phyloP scores from a whole-genome alignment of 2,329 filamentous ascomycete species.

The Parastagonospora nodorum region DNA sequence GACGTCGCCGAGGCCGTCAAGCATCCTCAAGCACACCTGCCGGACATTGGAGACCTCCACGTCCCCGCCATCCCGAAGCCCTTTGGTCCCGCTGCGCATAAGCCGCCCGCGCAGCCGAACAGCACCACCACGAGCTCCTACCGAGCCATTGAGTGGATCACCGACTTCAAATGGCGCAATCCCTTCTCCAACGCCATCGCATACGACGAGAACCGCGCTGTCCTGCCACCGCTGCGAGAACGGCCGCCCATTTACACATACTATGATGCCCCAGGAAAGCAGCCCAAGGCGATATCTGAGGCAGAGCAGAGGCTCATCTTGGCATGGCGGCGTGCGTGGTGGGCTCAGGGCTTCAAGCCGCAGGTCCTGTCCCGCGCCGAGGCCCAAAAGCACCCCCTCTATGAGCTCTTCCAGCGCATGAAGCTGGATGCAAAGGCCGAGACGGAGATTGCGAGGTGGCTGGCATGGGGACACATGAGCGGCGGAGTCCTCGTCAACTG shows the following conservation, averaged over 20 bases:
- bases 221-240: constrained; percentile 75
- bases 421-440: constrained; percentile 40
- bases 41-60: constrained; percentile 36
- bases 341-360: constrained; percentile 89
- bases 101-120: constrained; percentile 76
- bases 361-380: constrained; percentile 79
- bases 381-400: constrained; percentile 81
- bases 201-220: constrained; percentile 79
- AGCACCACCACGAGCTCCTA: constrained; percentile 63
- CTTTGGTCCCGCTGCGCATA: constrained; percentile 72
- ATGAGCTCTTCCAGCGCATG: constrained; percentile 67
- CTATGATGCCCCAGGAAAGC: constrained; percentile 72
- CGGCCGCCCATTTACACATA: constrained; percentile 87
- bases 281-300: constrained; percentile 67
- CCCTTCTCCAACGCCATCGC: constrained; percentile 83
- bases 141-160: constrained; percentile 82
- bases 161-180: constrained; percentile 86
- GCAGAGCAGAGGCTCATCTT: constrained; percentile 80
- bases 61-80: constrained; percentile 58
- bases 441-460: constrained; percentile 78
- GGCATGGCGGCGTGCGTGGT: constrained; percentile 92
- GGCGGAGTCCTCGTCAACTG: constrained; percentile 80
- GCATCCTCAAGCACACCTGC: constrained; percentile 41
- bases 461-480: constrained; percentile 92
- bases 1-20: constrained; percentile 31